phyloP scores from a whole-genome alignment of 306 rosid species.

The Castanopsis chinensis region DNA sequence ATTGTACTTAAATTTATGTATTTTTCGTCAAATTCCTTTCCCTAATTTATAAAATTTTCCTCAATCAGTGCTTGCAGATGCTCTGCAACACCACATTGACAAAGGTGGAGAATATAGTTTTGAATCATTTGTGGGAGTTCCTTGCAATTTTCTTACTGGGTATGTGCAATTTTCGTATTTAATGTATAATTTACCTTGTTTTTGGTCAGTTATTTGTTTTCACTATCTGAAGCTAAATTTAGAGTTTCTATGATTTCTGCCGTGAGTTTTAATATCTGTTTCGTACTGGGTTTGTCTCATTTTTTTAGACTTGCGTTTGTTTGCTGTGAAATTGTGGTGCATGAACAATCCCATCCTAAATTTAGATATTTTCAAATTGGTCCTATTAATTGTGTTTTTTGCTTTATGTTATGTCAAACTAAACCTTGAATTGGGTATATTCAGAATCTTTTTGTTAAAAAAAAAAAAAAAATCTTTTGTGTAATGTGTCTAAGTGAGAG shows the following conservation, averaged over 20 bases:
- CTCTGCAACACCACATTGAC: constrained; percentile 23
- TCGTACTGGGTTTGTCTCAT: not conserved
- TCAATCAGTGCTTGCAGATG: constrained; percentile 4
- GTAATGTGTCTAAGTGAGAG: too few relatives aligned
- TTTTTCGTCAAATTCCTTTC: not conserved
- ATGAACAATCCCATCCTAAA: not conserved
- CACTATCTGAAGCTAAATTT: not conserved
- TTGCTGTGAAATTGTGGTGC: not conserved
- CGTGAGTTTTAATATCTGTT: not conserved
- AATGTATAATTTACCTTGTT: not conserved
- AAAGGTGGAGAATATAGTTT: constrained; percentile 3
- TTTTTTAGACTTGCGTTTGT: not conserved
- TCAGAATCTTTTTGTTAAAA: not conserved
- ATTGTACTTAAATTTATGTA: not conserved
- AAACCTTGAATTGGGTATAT: not conserved
- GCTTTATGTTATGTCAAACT: not conserved
- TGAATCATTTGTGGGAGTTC: not conserved
- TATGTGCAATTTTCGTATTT: not conserved
- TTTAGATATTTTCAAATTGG: not conserved
- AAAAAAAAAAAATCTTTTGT: too few relatives aligned
- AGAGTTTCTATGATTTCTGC: not conserved
- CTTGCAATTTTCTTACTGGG: not conserved
- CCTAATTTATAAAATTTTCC: not conserved
- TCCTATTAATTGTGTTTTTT: not conserved
- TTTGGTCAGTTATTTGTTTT: not conserved